Evolutionary conservation across 2,329 filamentous ascomycete genomes (phyloP), one percentile per base, ranked within the genome.

Genomic region (Colletotrichum tamarilloi): DNA sequence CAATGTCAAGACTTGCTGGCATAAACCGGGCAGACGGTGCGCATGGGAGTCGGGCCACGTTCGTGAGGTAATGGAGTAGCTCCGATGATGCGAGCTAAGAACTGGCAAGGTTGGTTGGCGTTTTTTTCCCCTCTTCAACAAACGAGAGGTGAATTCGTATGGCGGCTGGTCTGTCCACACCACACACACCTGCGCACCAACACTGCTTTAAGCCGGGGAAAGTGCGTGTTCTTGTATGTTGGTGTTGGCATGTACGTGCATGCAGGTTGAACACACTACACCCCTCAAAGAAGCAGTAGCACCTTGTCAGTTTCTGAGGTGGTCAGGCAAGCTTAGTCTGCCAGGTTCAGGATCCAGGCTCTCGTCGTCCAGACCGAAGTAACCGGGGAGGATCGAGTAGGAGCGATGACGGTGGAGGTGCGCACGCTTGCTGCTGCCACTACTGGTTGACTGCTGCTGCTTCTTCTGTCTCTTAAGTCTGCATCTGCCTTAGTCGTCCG

Each of bases 351-450:
- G 30, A 57, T 58, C 30, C 38, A 42, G 67, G 26, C 22, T 19
- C 30, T 19, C 28, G 26, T 28, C 35, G 46, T 32, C n/a, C 55
- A 62, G 49, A 57, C 26, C 9, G 32, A 59, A 57, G 53, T 26
- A 14, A 62, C 22, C 38, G 38, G 59, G 16, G 8, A 24, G 38
- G 14, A 49, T 49, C 35, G 63, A 35, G 30, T 38, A 56, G 55
- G 66, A 53, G 26, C 56, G 67, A 65, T 69, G 70, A 70, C 60
- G 67, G 46, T 46, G 67, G 66, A 69, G 53, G 59, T 69, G 69
- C 69, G 66, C 53, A 69, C 35, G 66, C 60, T 52, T 66, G 32
- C 42, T 49, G 24, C n/a, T 38, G 52, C n/a, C 24, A n/a, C 66
- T 42, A 19, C 26, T n/a, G 19, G 1, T 62, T 66, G 32, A 38